Evolutionary conservation across 2,329 filamentous ascomycete genomes (phyloP).

Genomic region (Capronia americana): DNA sequence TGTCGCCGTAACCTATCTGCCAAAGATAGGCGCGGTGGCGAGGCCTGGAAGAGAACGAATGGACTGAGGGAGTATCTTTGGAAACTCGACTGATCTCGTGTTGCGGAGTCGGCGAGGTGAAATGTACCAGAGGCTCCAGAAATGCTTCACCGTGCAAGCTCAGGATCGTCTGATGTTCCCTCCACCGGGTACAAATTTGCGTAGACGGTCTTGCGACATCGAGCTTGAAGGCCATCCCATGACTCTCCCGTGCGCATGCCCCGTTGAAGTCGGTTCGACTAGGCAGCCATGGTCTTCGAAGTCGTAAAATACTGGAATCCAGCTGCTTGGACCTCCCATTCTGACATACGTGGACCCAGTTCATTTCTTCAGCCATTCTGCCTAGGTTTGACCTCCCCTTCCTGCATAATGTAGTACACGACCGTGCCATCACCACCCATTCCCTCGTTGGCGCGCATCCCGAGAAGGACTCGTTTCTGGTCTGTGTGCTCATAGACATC

Average conservation of each 20-base stretch:
- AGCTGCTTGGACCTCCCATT: background rate
- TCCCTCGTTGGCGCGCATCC: constrained; percentile 60
- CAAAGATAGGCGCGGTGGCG: too few relatives aligned
- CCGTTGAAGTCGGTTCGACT: background rate
- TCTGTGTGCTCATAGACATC: constrained; percentile 47
- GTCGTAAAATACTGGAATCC: background rate
- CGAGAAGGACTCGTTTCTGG: constrained; percentile 63
- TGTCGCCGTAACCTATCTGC: too few relatives aligned
- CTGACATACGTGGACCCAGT: too few relatives aligned
- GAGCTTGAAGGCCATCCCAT: background rate
- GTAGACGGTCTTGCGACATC: background rate
- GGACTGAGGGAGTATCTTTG: background rate
- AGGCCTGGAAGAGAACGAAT: too few relatives aligned
- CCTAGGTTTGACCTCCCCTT: constrained; percentile 68
- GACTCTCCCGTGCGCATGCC: background rate
- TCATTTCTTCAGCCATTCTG: constrained; percentile 55
- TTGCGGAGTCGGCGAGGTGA: background rate
- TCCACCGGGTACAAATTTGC: background rate
- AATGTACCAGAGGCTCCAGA: background rate
- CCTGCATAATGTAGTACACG: constrained; percentile 70
- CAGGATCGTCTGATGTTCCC: background rate
- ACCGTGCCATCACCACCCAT: constrained; percentile 65
- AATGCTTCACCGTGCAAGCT: background rate
- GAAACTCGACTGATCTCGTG: background rate
- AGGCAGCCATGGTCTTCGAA: background rate